Conservation (phyloP, 164 flowering plant genomes). For the Sextonia rubra region DNA sequence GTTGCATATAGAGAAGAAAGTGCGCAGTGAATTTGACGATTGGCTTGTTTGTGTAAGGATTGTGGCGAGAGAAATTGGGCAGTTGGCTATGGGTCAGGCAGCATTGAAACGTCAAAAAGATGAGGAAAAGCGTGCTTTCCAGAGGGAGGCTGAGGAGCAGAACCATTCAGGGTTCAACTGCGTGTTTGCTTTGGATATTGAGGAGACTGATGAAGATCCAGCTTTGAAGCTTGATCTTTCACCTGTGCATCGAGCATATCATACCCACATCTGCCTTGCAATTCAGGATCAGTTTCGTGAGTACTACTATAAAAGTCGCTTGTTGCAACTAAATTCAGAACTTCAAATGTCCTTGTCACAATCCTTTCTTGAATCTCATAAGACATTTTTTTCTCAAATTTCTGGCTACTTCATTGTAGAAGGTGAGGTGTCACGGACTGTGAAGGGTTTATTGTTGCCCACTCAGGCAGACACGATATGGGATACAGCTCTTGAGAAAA, state of each 20-base stretch:
- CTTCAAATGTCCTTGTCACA: constrained; percentile 62
- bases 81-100: constrained; percentile 72
- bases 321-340: constrained; percentile 74
- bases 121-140: constrained; percentile 67
- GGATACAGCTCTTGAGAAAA: constrained; percentile 72
- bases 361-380: constrained; percentile 77
- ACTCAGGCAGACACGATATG: constrained; percentile 72
- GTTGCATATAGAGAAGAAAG: constrained; percentile 68
- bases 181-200: constrained; percentile 60
- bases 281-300: constrained; percentile 68
- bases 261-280: constrained; percentile 72
- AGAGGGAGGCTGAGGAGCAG: constrained; percentile 78
- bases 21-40: constrained; percentile 62
- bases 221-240: constrained; percentile 71
- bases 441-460: constrained; percentile 52
- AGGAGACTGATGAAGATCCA: constrained; percentile 61
- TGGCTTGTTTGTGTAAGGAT: constrained; percentile 82
- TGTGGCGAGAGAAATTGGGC: constrained; percentile 72
- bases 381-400: constrained; percentile 62
- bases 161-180: constrained; percentile 52
- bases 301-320: constrained; percentile 68
- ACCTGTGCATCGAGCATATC: constrained; percentile 78
- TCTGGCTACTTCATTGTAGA: constrained; percentile 89
- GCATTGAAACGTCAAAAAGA: constrained; percentile 74
- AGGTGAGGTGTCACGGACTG: constrained; percentile 75